A percentile compares a stretch with the other conserved stretches of the same genome.
phyloP scores from a whole-genome alignment of 345 rosid species.

The Bruguiera gymnorhiza region DNA sequence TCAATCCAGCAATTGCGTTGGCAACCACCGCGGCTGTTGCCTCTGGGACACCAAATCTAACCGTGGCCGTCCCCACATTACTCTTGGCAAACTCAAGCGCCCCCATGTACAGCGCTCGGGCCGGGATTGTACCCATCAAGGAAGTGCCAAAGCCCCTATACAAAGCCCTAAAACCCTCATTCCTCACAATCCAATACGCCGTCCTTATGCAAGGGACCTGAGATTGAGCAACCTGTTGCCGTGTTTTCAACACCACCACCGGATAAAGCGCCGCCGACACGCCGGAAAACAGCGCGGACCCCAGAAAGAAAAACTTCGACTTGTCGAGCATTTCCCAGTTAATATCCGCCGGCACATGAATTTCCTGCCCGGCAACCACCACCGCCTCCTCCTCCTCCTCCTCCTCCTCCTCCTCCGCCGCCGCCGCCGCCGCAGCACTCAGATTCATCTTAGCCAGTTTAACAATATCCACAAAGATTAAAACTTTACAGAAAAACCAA shows the following conservation, averaged over 20 bases:
- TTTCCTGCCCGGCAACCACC: slow-evolving; percentile 39
- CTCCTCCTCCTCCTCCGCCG: background rate
- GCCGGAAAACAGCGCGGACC: slow-evolving; percentile 87
- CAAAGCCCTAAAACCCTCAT: slow-evolving; percentile 73
- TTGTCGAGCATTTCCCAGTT: slow-evolving; percentile 94
- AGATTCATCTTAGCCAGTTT: slow-evolving; percentile 54
- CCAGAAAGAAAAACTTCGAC: slow-evolving; percentile 78
- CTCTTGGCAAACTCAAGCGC: slow-evolving; percentile 88
- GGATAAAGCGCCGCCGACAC: slow-evolving; percentile 83
- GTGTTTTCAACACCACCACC: slow-evolving; percentile 69
- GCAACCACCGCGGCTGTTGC: slow-evolving; percentile 64
- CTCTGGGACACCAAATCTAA: slow-evolving; percentile 65
- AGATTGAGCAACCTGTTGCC: slow-evolving; percentile 70
- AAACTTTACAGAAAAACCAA: background rate
- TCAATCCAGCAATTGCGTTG: slow-evolving; percentile 75
- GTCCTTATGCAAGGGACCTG: slow-evolving; percentile 51
- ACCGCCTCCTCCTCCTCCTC: slow-evolving; percentile 31
- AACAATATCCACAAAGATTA: slow-evolving; percentile 17
- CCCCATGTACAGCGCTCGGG: slow-evolving; percentile 85
- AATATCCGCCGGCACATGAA: slow-evolving; percentile 62
- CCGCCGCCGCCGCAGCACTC: slow-evolving; percentile 29
- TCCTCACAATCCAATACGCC: slow-evolving; percentile 48
- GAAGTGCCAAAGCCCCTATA: slow-evolving; percentile 93
- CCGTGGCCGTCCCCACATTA: slow-evolving; percentile 65
- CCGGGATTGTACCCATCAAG: slow-evolving; percentile 83